phyloP scores from a whole-genome alignment of 306 rosid species.

The Castanea sativa region DNA sequence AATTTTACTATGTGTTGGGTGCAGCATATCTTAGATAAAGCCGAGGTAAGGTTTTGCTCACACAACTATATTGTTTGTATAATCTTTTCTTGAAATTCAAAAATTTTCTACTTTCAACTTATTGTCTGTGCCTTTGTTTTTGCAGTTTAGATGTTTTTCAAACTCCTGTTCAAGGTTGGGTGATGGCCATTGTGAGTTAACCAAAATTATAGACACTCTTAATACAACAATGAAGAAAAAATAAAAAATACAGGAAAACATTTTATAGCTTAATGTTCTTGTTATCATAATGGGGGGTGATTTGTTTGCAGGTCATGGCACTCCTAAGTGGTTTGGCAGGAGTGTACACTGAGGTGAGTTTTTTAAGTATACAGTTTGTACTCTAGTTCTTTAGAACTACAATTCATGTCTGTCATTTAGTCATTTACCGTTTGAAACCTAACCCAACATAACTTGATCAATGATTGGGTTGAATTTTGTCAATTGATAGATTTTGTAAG shows the following conservation, averaged over 20 bases:
- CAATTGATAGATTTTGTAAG: neutral
- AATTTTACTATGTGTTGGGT: conserved; percentile 81
- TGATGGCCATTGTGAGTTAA: conserved; percentile 92
- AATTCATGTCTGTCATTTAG: neutral
- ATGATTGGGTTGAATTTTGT: neutral
- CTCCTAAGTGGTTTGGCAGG: conserved; percentile 97
- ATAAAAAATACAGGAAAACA: neutral
- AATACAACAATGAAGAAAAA: neutral
- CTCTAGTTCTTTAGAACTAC: conserved; percentile 8
- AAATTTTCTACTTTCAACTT: conserved; percentile 1
- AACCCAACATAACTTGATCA: conserved; percentile 10
- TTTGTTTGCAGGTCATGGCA: conserved; percentile 74
- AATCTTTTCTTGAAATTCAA: conserved; percentile 5
- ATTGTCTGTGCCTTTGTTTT: conserved; percentile 19
- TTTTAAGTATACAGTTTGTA: conserved; percentile 13
- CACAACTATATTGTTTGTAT: neutral
- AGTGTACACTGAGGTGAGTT: conserved; percentile 86
- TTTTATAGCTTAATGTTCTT: conserved; percentile 11
- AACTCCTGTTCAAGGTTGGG: conserved; percentile 93
- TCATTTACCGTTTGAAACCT: neutral
- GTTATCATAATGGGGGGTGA: conserved; percentile 23
- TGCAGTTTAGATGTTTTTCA: conserved; percentile 88
- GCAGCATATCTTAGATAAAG: conserved; percentile 87
- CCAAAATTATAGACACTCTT: conserved; percentile 14
- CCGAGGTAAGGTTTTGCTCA: conserved; percentile 57